Evolutionary conservation across 192 early-diverging fungal genomes (phyloP).

Genomic region (Umbelopsis vinacea): DNA sequence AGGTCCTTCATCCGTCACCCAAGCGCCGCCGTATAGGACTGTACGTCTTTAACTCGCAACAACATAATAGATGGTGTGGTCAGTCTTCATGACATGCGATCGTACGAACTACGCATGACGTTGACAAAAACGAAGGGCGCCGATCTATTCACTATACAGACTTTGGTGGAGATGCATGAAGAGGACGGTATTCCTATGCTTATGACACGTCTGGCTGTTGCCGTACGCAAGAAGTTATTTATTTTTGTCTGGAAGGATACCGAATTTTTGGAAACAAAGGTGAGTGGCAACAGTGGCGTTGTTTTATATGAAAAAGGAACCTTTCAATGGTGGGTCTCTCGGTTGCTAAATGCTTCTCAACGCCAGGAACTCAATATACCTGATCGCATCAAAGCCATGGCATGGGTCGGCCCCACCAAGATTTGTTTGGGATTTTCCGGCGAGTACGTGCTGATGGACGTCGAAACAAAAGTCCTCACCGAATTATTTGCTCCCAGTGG

Average conservation of each 20-base stretch:
- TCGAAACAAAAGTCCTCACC: slow-evolving; percentile 54
- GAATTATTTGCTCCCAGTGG: slow-evolving; percentile 59
- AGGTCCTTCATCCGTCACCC: neutral
- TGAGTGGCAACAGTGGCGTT: slow-evolving; percentile 1
- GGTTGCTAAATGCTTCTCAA: neutral
- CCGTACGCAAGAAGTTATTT: slow-evolving; percentile 69
- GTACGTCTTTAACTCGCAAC: too few relatives aligned
- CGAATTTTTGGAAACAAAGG: slow-evolving; percentile 69
- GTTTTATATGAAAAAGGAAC: too few relatives aligned
- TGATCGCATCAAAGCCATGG: slow-evolving; percentile 75
- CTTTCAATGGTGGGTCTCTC: neutral
- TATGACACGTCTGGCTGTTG: slow-evolving; percentile 75
- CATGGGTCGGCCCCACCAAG: slow-evolving; percentile 73
- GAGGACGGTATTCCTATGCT: slow-evolving; percentile 67
- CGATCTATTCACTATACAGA: slow-evolving; percentile 73
- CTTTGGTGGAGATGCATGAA: slow-evolving; percentile 65
- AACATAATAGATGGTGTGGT: slow-evolving; percentile 65
- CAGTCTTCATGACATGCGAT: slow-evolving; percentile 74
- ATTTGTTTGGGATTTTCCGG: slow-evolving; percentile 67
- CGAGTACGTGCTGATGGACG: slow-evolving; percentile 67
- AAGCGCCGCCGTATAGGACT: neutral
- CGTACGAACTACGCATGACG: slow-evolving; percentile 69
- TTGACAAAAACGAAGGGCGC: slow-evolving; percentile 77
- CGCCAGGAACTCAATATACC: slow-evolving; percentile 70
- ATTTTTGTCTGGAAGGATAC: slow-evolving; percentile 80